Conservation (phyloP, 768 basidiomycete species). For the Tephrocybe sp. region DNA sequence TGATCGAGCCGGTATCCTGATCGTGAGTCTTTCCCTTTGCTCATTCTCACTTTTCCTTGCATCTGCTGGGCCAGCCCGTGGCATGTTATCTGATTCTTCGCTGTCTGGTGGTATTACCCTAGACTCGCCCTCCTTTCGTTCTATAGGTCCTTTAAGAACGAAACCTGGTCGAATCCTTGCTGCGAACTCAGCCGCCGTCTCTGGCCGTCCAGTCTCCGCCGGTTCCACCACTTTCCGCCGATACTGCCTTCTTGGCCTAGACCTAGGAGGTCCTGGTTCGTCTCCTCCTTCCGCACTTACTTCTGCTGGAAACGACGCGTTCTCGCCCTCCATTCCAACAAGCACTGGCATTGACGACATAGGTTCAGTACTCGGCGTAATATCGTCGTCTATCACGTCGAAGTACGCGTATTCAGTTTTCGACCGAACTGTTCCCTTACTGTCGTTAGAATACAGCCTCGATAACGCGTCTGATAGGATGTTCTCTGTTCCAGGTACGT, state of each 20-base stretch:
- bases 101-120: no score
- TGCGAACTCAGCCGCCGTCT: conserved; percentile 8
- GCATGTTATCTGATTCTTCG: no score
- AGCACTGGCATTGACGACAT: neutral
- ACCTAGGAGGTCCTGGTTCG: no score
- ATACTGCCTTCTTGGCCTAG: no score
- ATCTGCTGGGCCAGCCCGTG: no score
- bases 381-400: neutral
- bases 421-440: neutral
- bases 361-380: no score
- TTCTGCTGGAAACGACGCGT: no score
- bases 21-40: no score
- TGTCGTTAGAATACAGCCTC: neutral
- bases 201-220: conserved; percentile 1
- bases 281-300: no score
- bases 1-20: no score
- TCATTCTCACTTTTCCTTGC: no score
- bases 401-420: neutral
- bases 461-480: neutral
- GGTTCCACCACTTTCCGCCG: neutral
- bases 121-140: no score
- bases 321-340: neutral
- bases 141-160: conserved; percentile 8
- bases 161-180: conserved; percentile 5
- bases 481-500: neutral